Evolutionary conservation across 768 basidiomycete species (phyloP).

Genomic region (Tulasnella sp.): DNA sequence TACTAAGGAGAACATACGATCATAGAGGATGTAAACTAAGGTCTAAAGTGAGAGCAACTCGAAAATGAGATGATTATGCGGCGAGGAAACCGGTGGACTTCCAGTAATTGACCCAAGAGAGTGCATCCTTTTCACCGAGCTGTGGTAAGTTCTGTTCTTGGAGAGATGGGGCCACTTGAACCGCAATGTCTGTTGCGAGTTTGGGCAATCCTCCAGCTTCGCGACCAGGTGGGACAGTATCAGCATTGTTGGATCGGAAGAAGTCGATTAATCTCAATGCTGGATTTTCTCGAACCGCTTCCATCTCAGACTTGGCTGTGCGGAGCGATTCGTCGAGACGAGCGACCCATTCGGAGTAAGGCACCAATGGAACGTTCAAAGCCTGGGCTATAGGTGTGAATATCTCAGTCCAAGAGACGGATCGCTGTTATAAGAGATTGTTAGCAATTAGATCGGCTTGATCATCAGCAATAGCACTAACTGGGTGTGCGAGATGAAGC

Average conservation of each 20-base stretch:
- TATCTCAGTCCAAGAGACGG: slow-evolving; percentile 19
- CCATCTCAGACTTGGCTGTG: slow-evolving; percentile 3
- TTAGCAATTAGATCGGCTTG: too few species aligned
- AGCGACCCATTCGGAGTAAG: slow-evolving; percentile 21
- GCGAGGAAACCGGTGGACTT: slow-evolving; percentile 4
- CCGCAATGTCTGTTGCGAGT: slow-evolving; percentile 16
- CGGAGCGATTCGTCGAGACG: slow-evolving; percentile 16
- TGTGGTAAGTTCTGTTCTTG: slow-evolving; percentile 22
- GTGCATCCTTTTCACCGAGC: slow-evolving; percentile 10
- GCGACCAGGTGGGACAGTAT: background rate
- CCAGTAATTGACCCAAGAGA: slow-evolving; percentile 11
- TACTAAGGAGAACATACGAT: too few species aligned
- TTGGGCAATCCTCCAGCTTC: slow-evolving; percentile 22
- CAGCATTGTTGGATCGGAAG: background rate
- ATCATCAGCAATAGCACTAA: too few species aligned
- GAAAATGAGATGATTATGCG: background rate
- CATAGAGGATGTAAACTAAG: too few species aligned
- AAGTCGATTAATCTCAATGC: slow-evolving; percentile 11
- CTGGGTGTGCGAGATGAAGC: slow-evolving; percentile 21
- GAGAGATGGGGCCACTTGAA: slow-evolving; percentile 17
- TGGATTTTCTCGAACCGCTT: slow-evolving; percentile 8
- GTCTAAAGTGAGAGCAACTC: background rate
- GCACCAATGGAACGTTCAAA: slow-evolving; percentile 21
- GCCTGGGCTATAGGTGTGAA: slow-evolving; percentile 17
- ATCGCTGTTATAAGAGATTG: too few species aligned